A percentile compares a stretch with the other conserved stretches of the same genome.
phyloP scores from a whole-genome alignment of 768 basidiomycete genomes.

The Xerocomellus intermedius region DNA sequence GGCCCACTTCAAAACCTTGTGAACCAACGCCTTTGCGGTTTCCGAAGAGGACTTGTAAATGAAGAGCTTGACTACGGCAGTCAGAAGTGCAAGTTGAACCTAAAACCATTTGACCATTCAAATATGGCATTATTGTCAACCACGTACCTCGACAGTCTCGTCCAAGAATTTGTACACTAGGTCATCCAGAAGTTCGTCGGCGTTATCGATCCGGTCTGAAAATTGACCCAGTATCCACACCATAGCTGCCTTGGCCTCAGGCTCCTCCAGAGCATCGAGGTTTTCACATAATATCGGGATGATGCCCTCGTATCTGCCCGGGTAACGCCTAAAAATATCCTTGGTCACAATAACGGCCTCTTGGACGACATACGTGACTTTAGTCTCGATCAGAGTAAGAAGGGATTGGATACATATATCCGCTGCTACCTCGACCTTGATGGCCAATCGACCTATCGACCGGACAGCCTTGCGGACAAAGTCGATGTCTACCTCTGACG shows the following conservation, averaged over 20 bases:
- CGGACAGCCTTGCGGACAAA: conserved; percentile 97
- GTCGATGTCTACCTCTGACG: conserved; percentile 96
- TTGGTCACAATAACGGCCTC: conserved; percentile 97
- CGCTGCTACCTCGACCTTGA: conserved; percentile 89
- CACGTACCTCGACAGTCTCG: conserved; percentile 84
- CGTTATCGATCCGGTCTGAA: conserved; percentile 92
- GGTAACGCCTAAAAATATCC: conserved; percentile 96
- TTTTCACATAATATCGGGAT: conserved; percentile 93
- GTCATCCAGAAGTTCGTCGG: conserved; percentile 93
- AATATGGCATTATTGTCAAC: background rate
- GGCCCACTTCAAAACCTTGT: conserved; percentile 94
- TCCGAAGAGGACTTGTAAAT: conserved; percentile 84
- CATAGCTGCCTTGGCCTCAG: conserved; percentile 96
- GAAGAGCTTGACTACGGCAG: conserved; percentile 94
- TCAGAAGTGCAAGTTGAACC: conserved; percentile 95
- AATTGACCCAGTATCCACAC: conserved; percentile 98
- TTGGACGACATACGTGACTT: conserved; percentile 95
- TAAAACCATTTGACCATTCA: conserved; percentile 28
- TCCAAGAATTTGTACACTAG: conserved; percentile 85
- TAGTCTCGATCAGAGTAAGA: conserved; percentile 84
- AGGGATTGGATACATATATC: conserved; percentile 88
- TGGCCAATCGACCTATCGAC: conserved; percentile 95
- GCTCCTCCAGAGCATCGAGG: conserved; percentile 88
- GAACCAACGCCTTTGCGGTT: conserved; percentile 83
- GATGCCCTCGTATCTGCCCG: conserved; percentile 94